Conservation (phyloP, 1,284 basidiomycete species). For the Neolentinus lepideus region DNA sequence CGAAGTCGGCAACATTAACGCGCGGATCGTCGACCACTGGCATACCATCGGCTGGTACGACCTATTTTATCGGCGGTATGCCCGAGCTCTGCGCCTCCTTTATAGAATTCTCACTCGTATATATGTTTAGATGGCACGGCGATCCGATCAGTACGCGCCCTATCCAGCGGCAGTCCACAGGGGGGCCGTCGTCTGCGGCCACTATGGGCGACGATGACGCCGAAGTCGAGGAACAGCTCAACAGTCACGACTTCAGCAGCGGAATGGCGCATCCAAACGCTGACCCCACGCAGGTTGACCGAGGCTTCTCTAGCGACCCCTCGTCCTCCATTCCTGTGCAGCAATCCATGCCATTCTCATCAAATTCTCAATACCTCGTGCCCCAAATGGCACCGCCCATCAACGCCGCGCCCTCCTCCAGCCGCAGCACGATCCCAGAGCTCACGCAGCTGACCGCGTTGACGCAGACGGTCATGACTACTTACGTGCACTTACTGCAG, state of each 20-base stretch:
- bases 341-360: not conserved
- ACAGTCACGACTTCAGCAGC: not conserved
- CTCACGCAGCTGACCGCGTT: conserved; percentile 38
- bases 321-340: not conserved
- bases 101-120: conserved; percentile 5
- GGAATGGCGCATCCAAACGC: not conserved
- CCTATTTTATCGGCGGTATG: conserved; percentile 54
- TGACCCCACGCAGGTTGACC: not conserved
- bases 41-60: conserved; percentile 66
- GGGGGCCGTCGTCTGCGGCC: not conserved
- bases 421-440: not conserved
- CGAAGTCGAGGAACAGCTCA: not conserved
- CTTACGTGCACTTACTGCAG: conserved; percentile 46
- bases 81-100: conserved; percentile 8
- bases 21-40: conserved; percentile 70
- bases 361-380: not conserved
- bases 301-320: not conserved
- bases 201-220: conserved; percentile 1
- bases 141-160: conserved; percentile 42
- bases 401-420: not conserved
- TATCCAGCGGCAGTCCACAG: not conserved
- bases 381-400: not conserved
- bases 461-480: conserved; percentile 48
- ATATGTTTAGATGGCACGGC: conserved; percentile 45
- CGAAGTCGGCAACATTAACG: conserved; percentile 62